Conservation (phyloP, 2,329 filamentous ascomycete genomes). For the Cytospora chrysosperma region DNA sequence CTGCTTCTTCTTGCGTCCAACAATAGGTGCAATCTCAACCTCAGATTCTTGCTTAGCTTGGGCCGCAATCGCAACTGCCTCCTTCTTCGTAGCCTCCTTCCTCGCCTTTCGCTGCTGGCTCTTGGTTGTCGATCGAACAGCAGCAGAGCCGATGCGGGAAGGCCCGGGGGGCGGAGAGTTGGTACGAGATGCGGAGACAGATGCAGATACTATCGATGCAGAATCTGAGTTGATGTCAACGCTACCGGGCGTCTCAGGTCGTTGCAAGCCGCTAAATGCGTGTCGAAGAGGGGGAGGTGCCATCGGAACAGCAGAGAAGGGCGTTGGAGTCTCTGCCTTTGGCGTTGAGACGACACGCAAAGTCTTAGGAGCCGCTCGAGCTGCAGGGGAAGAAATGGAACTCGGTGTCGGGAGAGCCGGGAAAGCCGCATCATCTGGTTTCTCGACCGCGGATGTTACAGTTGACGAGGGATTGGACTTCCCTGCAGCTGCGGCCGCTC, state of each 20-base stretch:
- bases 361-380: constrained; percentile 58
- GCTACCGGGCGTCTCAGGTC: constrained; percentile 71
- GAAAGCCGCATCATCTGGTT: constrained; percentile 42
- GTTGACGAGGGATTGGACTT: constrained; percentile 32
- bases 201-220: constrained; percentile 70
- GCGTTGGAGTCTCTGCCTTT: constrained; percentile 56
- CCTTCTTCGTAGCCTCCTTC: constrained; percentile 65
- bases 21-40: constrained; percentile 65
- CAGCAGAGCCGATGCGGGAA: constrained; percentile 65
- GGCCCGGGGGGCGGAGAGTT: constrained; percentile 63
- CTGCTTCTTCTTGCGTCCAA: constrained; percentile 81
- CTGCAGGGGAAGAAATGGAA: constrained; percentile 52
- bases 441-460: constrained; percentile 33
- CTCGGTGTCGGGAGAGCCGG: constrained; percentile 52
- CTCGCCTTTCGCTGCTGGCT: constrained; percentile 76
- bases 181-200: constrained; percentile 65
- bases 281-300: constrained; percentile 45
- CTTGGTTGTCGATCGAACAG: constrained; percentile 69
- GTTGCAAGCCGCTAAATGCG: constrained; percentile 43
- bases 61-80: constrained; percentile 52
- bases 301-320: constrained; percentile 28
- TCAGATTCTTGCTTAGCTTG: constrained; percentile 51
- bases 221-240: constrained; percentile 71
- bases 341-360: constrained; percentile 68
- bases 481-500: constrained; percentile 34